Conservation (phyloP, 2,329 filamentous ascomycete genomes). For the Alternaria atra region DNA sequence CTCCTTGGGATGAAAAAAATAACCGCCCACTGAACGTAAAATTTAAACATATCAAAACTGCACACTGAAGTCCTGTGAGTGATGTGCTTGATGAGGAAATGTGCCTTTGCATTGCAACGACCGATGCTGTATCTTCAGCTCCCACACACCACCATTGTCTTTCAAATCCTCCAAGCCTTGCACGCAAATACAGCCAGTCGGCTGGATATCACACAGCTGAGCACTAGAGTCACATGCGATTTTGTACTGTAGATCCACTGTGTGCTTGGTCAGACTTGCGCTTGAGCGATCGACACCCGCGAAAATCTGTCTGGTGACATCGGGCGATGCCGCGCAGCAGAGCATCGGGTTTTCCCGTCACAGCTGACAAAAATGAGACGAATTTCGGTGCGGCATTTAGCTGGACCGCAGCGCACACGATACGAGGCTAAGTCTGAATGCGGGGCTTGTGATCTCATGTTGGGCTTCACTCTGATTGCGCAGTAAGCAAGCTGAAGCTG, state of each 20-base stretch:
- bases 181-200: not conserved
- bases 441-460: not conserved
- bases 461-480: not conserved
- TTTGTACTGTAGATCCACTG: not conserved
- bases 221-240: slow-evolving; percentile 1
- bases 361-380: slow-evolving; percentile 1
- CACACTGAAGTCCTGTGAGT: not conserved
- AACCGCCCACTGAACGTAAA: not conserved
- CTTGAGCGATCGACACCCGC: slow-evolving; percentile 6
- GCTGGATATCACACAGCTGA: not conserved
- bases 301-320: slow-evolving; percentile 2
- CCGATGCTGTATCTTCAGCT: not conserved
- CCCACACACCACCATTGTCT: not conserved
- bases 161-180: too few relatives aligned
- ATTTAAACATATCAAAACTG: not conserved
- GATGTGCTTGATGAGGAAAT: not conserved
- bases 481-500: not conserved
- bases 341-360: slow-evolving; percentile 1
- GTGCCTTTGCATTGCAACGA: not conserved
- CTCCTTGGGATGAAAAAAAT: slow-evolving; percentile 1
- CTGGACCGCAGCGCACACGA: not conserved
- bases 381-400: not conserved
- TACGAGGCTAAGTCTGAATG: not conserved
- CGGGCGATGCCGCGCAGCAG: slow-evolving; percentile 4
- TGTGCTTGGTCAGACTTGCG: not conserved